A percentile compares a stretch with the other conserved stretches of the same genome.
Evolutionary conservation across 495 filamentous ascomycete genomes (phyloP).

Genomic region (Rhypophila decipiens): DNA sequence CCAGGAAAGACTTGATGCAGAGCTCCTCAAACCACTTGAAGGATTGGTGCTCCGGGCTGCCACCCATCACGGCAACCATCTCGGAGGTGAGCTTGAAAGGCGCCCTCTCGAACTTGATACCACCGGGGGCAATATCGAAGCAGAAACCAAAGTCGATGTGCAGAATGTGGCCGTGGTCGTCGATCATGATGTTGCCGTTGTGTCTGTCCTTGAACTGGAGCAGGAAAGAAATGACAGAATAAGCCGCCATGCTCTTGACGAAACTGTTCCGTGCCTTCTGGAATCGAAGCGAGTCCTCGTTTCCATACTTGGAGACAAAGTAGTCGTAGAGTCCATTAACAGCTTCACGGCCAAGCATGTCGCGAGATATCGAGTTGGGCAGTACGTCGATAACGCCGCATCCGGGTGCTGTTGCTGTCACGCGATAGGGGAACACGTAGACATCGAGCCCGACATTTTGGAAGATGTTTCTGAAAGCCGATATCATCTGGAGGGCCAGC

Average conservation of each 20-base stretch:
- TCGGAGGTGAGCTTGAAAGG: conserved; percentile 97
- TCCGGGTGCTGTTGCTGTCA: conserved; percentile 96
- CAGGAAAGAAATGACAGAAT: conserved; percentile 95
- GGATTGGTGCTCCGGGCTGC: conserved; percentile 71
- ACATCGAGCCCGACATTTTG: conserved; percentile 89
- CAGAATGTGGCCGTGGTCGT: conserved; percentile 92
- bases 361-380: conserved; percentile 93
- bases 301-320: conserved; percentile 93
- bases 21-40: conserved; percentile 97
- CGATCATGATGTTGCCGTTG: conserved; percentile 99
- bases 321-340: conserved; percentile 98
- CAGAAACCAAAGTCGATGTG: conserved; percentile 99
- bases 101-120: conserved; percentile 92
- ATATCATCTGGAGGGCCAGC: conserved; percentile 93
- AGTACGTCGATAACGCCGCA: conserved; percentile 98
- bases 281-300: conserved; percentile 87
- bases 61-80: conserved; percentile 98
- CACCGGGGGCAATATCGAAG: conserved; percentile 96
- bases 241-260: conserved; percentile 99
- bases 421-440: conserved; percentile 93
- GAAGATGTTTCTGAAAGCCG: conserved; percentile 94
- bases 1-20: conserved; percentile 91
- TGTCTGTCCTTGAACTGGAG: conserved; percentile 99
- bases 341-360: conserved; percentile 96
- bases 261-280: conserved; percentile 96